Percentiles rank a stretch among this genome's conserved stretches.
Evolutionary conservation across 768 basidiomycete genomes (phyloP).

Genomic region (Imleria badia): DNA sequence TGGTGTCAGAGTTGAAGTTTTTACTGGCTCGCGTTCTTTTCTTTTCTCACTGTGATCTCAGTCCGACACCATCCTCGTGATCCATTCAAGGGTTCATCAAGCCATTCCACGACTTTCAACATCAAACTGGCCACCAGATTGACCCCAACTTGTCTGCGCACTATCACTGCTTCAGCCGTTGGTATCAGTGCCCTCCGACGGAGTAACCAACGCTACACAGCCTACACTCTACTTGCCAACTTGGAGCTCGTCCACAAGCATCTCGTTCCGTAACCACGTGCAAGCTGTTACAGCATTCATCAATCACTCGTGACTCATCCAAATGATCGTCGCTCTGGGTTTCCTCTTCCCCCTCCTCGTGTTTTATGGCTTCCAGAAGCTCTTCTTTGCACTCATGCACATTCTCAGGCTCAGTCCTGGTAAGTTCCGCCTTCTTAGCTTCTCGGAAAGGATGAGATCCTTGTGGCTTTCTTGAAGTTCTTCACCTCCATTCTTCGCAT

Average conservation of each 20-base stretch:
- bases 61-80: too few relatives aligned
- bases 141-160: too few relatives aligned
- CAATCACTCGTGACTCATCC: not conserved
- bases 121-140: too few relatives aligned
- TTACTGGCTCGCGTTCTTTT: too few relatives aligned
- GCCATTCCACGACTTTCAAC: too few relatives aligned
- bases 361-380: conserved; percentile 16
- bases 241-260: not conserved
- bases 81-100: too few relatives aligned
- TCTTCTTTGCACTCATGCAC: conserved; percentile 7
- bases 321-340: conserved; percentile 27
- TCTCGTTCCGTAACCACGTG: not conserved
- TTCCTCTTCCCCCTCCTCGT: conserved; percentile 20
- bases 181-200: too few relatives aligned
- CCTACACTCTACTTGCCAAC: not conserved
- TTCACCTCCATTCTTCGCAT: too few relatives aligned
- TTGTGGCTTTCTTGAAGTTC: not conserved
- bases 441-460: not conserved
- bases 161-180: too few relatives aligned
- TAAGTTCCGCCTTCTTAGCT: conserved; percentile 3
- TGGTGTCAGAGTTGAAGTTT: not conserved
- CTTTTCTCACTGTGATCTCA: too few relatives aligned
- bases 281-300: too few relatives aligned
- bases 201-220: too few relatives aligned
- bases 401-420: not conserved